Conservation (phyloP, 441 rosid species). For the Raphanus hybrid region DNA sequence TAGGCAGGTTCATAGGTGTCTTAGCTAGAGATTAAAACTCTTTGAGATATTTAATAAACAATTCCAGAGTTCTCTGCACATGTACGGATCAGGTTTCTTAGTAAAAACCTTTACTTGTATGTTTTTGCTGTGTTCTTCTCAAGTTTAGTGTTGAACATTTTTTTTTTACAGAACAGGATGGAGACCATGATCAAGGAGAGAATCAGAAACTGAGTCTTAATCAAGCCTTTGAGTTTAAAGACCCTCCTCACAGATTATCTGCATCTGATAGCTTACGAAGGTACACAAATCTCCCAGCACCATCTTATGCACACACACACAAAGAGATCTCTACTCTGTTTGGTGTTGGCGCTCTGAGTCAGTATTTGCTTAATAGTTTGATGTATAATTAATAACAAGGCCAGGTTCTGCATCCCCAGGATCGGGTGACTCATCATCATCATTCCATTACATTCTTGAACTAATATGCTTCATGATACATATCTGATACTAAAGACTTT, state of each 20-base stretch:
- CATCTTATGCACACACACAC: conserved; percentile 8
- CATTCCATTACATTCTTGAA: neutral
- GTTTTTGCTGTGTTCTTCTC: too few species aligned
- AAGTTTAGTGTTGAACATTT: too few species aligned
- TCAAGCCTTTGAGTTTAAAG: neutral
- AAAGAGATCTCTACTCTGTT: neutral
- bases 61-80: too few species aligned
- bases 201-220: conserved; percentile 54
- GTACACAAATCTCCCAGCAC: too few species aligned
- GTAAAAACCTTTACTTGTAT: too few species aligned
- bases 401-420: conserved; percentile 59
- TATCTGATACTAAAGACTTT: conserved; percentile 7
- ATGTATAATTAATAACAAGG: conserved; percentile 47
- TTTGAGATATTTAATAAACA: too few species aligned
- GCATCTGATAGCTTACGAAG: too few species aligned
- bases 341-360: neutral
- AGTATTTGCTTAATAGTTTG: conserved; percentile 20
- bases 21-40: too few species aligned
- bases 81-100: too few species aligned
- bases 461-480: neutral
- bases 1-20: too few species aligned
- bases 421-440: conserved; percentile 62
- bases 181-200: conserved; percentile 23
- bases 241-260: neutral
- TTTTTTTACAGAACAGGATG: conserved; percentile 56